These are phyloP conservation scores for Grosmannia huntii DNA, from an alignment of 2,329 filamentous ascomycete species.

Conservation along the genomic window DNA sequence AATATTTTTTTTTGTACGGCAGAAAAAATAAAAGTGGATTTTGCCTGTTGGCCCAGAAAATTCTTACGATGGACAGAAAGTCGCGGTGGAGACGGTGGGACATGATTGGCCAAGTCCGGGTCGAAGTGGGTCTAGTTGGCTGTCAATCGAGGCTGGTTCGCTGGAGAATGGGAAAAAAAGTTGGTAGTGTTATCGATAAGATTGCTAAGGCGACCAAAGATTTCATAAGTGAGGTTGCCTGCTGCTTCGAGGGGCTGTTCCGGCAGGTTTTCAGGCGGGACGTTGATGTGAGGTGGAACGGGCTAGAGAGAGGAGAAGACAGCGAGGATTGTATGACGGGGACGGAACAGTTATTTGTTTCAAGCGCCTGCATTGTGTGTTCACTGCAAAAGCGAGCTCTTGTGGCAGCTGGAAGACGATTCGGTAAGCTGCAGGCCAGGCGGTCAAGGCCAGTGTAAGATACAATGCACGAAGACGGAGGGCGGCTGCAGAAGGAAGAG, in stretches of 20 bases:
- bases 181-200: constrained; percentile 6
- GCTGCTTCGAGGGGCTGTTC: neutral
- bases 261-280: neutral
- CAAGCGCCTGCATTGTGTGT: too few species aligned
- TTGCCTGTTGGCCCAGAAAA: constrained; percentile 11
- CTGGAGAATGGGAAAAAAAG: constrained; percentile 1
- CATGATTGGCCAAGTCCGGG: neutral
- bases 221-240: neutral
- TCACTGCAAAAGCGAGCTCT: too few species aligned
- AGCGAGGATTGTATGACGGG: too few species aligned
- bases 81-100: neutral
- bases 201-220: constrained; percentile 6
- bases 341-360: too few species aligned
- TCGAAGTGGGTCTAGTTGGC: neutral
- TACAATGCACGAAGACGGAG: too few species aligned
- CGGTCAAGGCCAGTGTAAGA: too few species aligned
- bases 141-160: neutral
- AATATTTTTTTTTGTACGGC: constrained; percentile 8
- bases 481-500: too few species aligned
- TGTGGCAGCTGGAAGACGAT: too few species aligned
- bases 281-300: too few species aligned
- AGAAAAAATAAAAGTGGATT: constrained; percentile 10
- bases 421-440: too few species aligned
- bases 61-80: neutral
- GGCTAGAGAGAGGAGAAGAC: too few species aligned